These are phyloP conservation scores for Ampelomyces quisqualis DNA, from an alignment of 2,329 filamentous ascomycete genomes.

Conservation along the genomic window DNA sequence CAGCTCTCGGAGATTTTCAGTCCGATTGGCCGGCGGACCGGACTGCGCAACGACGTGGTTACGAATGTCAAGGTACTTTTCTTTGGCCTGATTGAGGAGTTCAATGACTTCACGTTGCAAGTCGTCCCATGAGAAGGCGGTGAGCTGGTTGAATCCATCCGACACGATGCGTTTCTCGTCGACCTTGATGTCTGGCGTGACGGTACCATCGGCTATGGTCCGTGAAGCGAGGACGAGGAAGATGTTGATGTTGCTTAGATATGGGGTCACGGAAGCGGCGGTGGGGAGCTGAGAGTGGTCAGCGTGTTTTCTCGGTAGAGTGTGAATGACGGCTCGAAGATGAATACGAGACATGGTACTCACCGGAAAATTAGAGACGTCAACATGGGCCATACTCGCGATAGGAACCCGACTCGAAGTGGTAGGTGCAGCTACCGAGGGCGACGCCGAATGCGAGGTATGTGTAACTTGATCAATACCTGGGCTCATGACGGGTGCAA, in stretches of 20 bases:
- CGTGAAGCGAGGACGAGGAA: conserved; percentile 56
- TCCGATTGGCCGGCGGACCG: conserved; percentile 1
- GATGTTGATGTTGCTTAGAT: conserved; percentile 54
- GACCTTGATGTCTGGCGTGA: conserved; percentile 58
- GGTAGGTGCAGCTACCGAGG: conserved; percentile 1
- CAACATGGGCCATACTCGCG: too few species aligned
- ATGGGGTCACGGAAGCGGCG: conserved; percentile 6
- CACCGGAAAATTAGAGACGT: conserved; percentile 1
- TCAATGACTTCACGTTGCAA: conserved; percentile 18
- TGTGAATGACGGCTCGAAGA: neutral
- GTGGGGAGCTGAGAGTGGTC: conserved; percentile 9
- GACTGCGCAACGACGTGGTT: neutral
- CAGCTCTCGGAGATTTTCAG: conserved; percentile 32
- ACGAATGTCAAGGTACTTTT: conserved; percentile 16
- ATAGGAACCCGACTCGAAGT: too few species aligned
- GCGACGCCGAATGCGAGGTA: conserved; percentile 2
- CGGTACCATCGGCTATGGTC: neutral
- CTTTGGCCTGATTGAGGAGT: conserved; percentile 15
- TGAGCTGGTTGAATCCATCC: conserved; percentile 11
- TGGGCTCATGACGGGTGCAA: conserved; percentile 12
- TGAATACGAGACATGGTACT: neutral
- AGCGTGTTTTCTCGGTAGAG: neutral
- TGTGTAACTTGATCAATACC: conserved; percentile 5
- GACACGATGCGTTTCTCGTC: conserved; percentile 23
- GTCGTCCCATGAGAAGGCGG: conserved; percentile 22